Percentiles rank a stretch among this genome's conserved stretches.
Conservation (phyloP, 345 rosid genomes). For the Salix viminalis region DNA sequence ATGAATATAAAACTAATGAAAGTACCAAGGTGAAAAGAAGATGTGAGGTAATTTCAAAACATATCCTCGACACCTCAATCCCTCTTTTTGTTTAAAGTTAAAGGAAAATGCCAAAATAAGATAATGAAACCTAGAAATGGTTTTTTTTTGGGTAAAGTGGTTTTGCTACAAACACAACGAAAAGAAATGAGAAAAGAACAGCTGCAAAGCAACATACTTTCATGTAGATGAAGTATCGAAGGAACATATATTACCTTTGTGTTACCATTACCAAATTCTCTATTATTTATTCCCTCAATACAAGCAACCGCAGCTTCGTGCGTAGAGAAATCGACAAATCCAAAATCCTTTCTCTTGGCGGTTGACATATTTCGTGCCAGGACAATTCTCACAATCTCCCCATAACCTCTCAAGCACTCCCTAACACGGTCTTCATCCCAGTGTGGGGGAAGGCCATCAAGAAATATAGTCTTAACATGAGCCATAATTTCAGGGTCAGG, state of each 20-base stretch:
- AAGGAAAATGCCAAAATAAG: neutral
- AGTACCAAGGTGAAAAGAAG: neutral
- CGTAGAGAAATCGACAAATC: constrained; percentile 53
- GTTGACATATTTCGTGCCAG: constrained; percentile 60
- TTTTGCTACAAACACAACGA: neutral
- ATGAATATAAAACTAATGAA: neutral
- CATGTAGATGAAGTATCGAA: constrained; percentile 6
- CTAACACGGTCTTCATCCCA: constrained; percentile 58
- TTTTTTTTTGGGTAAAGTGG: neutral
- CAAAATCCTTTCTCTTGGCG: constrained; percentile 63
- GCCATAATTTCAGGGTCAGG: constrained; percentile 69
- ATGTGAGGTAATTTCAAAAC: neutral
- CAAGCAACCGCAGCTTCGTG: constrained; percentile 55
- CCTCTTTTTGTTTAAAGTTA: neutral
- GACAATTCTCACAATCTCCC: constrained; percentile 44
- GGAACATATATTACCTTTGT: constrained; percentile 34
- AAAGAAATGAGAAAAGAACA: neutral
- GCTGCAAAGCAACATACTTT: neutral
- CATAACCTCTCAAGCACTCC: constrained; percentile 37
- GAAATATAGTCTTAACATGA: constrained; percentile 56
- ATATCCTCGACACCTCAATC: neutral
- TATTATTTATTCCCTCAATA: constrained; percentile 44
- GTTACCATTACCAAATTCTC: constrained; percentile 36
- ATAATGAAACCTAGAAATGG: neutral
- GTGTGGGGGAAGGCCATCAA: constrained; percentile 58